phyloP scores from a whole-genome alignment of 2,329 filamentous ascomycete species.

The Alternaria sp. region DNA sequence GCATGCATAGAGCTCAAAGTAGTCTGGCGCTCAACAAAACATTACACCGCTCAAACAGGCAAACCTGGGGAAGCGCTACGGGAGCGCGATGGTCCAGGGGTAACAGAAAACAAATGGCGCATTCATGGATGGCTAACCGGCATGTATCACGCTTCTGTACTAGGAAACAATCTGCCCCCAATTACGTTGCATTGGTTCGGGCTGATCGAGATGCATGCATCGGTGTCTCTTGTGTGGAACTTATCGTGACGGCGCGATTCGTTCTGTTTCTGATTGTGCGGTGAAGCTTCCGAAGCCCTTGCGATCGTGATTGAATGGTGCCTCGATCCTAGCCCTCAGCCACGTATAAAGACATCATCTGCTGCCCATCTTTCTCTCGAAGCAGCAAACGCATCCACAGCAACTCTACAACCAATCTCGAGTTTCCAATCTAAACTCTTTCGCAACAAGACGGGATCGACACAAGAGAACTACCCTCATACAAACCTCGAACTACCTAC shows the following conservation, averaged over 20 bases:
- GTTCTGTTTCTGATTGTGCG: constrained; percentile 40
- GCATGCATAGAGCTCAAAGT: constrained; percentile 28
- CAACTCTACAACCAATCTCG: constrained; percentile 27
- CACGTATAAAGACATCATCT: constrained; percentile 40
- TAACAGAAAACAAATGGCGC: constrained; percentile 30
- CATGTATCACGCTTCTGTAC: constrained; percentile 30
- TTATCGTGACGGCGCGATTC: constrained; percentile 36
- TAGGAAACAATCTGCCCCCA: constrained; percentile 35
- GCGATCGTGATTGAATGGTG: constrained; percentile 26
- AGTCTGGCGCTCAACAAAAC: constrained; percentile 23
- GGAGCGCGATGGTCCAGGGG: constrained; percentile 15
- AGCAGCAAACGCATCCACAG: constrained; percentile 32
- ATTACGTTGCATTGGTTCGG: constrained; percentile 34
- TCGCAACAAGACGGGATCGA: constrained; percentile 33
- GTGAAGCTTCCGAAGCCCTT: constrained; percentile 27
- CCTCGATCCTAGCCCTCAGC: constrained; percentile 14
- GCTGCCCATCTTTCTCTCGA: constrained; percentile 29
- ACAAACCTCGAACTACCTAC: constrained; percentile 33
- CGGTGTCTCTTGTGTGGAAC: constrained; percentile 33
- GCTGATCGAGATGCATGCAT: constrained; percentile 44
- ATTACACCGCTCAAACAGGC: constrained; percentile 30
- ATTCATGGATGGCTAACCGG: constrained; percentile 13
- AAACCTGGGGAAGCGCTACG: constrained; percentile 28
- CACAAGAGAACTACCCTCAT: constrained; percentile 40
- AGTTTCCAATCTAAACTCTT: constrained; percentile 25